Percentiles rank a stretch among this genome's conserved stretches.
Conservation (phyloP, 345 rosid genomes). For the Laguncularia racemosa region DNA sequence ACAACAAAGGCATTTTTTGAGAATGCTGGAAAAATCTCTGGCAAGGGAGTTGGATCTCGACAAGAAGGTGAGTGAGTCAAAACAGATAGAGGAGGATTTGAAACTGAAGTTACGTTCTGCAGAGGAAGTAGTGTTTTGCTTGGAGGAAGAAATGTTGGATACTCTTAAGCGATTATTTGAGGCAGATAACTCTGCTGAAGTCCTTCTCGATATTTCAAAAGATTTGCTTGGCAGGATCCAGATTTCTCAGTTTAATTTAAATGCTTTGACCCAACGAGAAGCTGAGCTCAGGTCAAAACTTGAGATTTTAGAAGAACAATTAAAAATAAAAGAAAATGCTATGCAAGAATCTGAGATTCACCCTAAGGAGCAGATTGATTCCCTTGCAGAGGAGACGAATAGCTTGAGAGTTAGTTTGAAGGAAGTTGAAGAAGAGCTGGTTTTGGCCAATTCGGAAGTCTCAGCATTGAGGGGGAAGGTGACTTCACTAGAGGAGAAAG, state of each 20-base stretch:
- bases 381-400: conserved; percentile 41
- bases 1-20: conserved; percentile 67
- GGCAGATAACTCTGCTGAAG: conserved; percentile 67
- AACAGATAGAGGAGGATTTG: conserved; percentile 48
- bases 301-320: conserved; percentile 26
- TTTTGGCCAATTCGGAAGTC: conserved; percentile 43
- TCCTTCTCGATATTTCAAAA: conserved; percentile 57
- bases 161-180: conserved; percentile 49
- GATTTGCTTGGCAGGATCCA: conserved; percentile 64
- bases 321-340: conserved; percentile 46
- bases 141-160: conserved; percentile 62
- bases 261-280: conserved; percentile 51
- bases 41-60: conserved; percentile 92
- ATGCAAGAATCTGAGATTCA: conserved; percentile 48
- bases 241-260: conserved; percentile 56
- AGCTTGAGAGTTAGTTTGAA: conserved; percentile 41
- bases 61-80: conserved; percentile 67
- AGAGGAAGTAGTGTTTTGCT: conserved; percentile 46
- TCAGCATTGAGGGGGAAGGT: conserved; percentile 42
- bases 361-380: conserved; percentile 30
- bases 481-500: conserved; percentile 48
- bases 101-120: conserved; percentile 38
- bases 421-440: conserved; percentile 50
- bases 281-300: conserved; percentile 44
- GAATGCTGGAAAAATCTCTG: conserved; percentile 91